A percentile compares a stretch with the other conserved stretches of the same genome.
phyloP scores from a whole-genome alignment of 2,329 filamentous ascomycete genomes.

The Pleoardoris graminearum region DNA sequence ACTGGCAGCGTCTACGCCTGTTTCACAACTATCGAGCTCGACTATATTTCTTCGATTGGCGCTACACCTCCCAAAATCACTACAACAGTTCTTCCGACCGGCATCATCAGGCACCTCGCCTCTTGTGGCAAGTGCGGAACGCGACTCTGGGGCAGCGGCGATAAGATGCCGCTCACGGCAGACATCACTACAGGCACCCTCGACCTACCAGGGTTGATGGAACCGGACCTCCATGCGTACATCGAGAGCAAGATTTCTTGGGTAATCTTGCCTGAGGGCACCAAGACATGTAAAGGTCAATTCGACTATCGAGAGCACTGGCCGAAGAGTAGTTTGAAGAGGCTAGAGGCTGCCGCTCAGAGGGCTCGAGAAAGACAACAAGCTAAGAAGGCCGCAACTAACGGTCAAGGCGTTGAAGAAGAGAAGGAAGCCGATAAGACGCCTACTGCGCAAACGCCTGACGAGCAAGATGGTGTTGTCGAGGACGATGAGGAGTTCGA shows the following conservation, averaged over 20 bases:
- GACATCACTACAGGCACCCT: constrained; percentile 31
- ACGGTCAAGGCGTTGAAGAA: constrained; percentile 10
- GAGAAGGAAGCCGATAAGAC: constrained; percentile 29
- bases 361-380: constrained; percentile 9
- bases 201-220: constrained; percentile 34
- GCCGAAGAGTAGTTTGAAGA: constrained; percentile 35
- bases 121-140: constrained; percentile 29
- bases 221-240: constrained; percentile 35
- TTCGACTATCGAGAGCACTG: constrained; percentile 21
- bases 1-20: constrained; percentile 30
- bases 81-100: background rate
- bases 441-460: constrained; percentile 27
- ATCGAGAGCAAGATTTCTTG: constrained; percentile 36
- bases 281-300: constrained; percentile 18
- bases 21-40: constrained; percentile 29
- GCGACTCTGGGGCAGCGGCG: constrained; percentile 25
- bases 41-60: constrained; percentile 26
- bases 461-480: constrained; percentile 12
- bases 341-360: constrained; percentile 23
- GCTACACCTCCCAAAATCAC: constrained; percentile 14
- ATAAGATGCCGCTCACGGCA: constrained; percentile 8
- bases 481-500: constrained; percentile 40
- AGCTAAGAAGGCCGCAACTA: constrained; percentile 6
- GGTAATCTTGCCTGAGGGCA: constrained; percentile 29
- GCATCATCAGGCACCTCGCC: constrained; percentile 1